Evolutionary conservation across 108 stramenopile genomes (phyloP), one percentile per base, ranked within the genome.

Genomic region (Schizochytrium sp.): DNA sequence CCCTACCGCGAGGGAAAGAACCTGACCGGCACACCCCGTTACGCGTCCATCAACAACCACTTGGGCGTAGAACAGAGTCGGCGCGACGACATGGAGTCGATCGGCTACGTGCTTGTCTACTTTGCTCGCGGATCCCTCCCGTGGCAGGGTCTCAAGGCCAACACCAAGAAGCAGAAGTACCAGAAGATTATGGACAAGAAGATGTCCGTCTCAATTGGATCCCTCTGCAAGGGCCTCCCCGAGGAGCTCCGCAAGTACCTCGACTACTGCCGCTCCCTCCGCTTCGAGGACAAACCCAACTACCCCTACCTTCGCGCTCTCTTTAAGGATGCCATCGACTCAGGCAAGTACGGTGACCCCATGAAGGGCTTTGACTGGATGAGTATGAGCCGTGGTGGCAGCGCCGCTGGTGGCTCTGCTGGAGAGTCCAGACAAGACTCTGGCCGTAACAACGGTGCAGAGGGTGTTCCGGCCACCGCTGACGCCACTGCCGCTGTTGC

Each of bases 91-190:
- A 94, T 99, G 49, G 99, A 99, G 92, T 97, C 97, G 46, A 92
- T 99, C 53, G 99, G 99, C 53, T 99, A 99, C 91, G 98, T 99
- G 60, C 94, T 99, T 89, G 98, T 99, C 98, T 99, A 99, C 95
- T 98, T 99, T 91, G 96, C 99, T 87, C 94, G 98, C 7, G 99
- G 99, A 10, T 96, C 96, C 12, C 92, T 99, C 15, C 99, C 99
- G 7, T 99, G 99, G 99, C 99, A 99, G 94, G 99, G 99, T 49
- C 96, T 99, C 89, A 98, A 99, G 93, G 99, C 99, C 57, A 98
- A 98, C 91, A 99, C 99, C 15, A 99, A 99, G 95, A 99, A 99
- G 90, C 99, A 99, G 90, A 99, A 99, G 95, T 99, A 99, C 91
- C 98, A 99, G 89, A 95, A 98, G 47, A 99, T 99, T 92, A 98